Conservation (phyloP, 371 early-diverging fungal genomes). For the Zancudomyces culisetae region DNA sequence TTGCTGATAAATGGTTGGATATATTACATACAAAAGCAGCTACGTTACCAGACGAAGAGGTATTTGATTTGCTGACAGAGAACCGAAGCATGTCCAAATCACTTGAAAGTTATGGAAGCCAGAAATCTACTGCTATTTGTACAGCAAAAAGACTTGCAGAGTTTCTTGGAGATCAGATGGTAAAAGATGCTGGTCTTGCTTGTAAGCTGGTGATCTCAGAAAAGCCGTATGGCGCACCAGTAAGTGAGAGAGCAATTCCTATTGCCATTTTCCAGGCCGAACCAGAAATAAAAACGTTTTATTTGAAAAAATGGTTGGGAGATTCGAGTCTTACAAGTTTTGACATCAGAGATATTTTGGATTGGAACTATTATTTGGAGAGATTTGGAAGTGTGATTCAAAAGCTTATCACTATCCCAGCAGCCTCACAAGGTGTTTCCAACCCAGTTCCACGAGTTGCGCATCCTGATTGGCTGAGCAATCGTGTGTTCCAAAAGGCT, state of each 20-base stretch:
- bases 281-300: constrained; percentile 55
- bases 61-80: constrained; percentile 96
- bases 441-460: constrained; percentile 87
- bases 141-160: constrained; percentile 95
- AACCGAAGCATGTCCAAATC: constrained; percentile 94
- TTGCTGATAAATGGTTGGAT: constrained; percentile 94
- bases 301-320: constrained; percentile 83
- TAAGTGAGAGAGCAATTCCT: constrained; percentile 94
- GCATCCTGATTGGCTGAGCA: constrained; percentile 89
- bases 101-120: constrained; percentile 76
- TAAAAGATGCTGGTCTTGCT: constrained; percentile 90
- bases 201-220: constrained; percentile 93
- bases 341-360: constrained; percentile 82
- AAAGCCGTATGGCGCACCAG: constrained; percentile 73
- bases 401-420: constrained; percentile 97
- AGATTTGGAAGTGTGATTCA: constrained; percentile 91
- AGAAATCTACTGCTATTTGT: constrained; percentile 89
- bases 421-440: constrained; percentile 85
- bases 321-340: constrained; percentile 47
- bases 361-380: constrained; percentile 98
- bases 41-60: constrained; percentile 67
- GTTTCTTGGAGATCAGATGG: constrained; percentile 95
- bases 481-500: constrained; percentile 46
- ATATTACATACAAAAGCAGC: constrained; percentile 77
- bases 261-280: constrained; percentile 89